phyloP scores from a whole-genome alignment of 2,329 filamentous ascomycete genomes.

The Aureobasidium lini region DNA sequence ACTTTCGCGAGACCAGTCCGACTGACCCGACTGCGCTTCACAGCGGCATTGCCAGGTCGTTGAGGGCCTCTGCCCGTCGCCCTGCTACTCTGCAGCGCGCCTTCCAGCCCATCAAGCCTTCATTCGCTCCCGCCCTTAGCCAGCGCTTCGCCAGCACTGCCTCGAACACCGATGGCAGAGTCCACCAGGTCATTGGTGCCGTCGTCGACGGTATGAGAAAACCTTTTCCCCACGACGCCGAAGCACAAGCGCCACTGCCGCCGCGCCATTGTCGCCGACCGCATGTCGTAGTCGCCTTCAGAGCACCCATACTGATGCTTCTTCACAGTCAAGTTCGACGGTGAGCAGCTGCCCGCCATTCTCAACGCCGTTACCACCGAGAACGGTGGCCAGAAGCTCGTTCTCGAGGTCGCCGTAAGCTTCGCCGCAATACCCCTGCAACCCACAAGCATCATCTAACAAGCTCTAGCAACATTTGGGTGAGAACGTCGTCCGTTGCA shows the following conservation, averaged over 20 bases:
- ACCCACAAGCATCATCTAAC: constrained; percentile 20
- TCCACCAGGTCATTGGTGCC: constrained; percentile 89
- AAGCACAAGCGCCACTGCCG: constrained; percentile 10
- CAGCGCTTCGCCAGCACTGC: constrained; percentile 56
- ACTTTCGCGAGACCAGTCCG: constrained; percentile 7
- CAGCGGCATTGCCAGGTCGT: constrained; percentile 60
- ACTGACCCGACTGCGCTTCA: constrained; percentile 32
- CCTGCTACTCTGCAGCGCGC: constrained; percentile 49
- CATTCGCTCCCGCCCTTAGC: constrained; percentile 50
- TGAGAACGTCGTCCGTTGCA: constrained; percentile 97
- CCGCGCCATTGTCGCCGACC: background rate
- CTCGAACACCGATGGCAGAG: constrained; percentile 50
- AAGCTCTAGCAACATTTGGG: constrained; percentile 86
- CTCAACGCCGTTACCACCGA: constrained; percentile 90
- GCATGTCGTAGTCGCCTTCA: background rate
- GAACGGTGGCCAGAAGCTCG: constrained; percentile 89
- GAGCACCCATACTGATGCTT: background rate
- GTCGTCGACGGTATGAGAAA: constrained; percentile 81
- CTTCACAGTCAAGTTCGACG: constrained; percentile 85
- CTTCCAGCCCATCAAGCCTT: constrained; percentile 50
- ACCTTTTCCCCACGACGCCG: constrained; percentile 16
- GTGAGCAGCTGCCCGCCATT: constrained; percentile 88
- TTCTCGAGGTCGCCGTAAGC: constrained; percentile 92
- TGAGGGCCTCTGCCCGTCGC: constrained; percentile 53
- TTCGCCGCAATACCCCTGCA: constrained; percentile 23